Evolutionary conservation across 345 rosid species (phyloP).

Genomic region (thale cress (Arabidopsis thaliana)): TAIR10.1 NC_003071.7:13732001-13732500

Average conservation of each 20-base stretch:
- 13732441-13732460: constrained; percentile 43
- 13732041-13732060: not conserved
- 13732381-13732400: constrained; percentile 25
- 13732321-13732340: constrained; percentile 30
- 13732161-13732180: not conserved
- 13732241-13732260: constrained; percentile 55
- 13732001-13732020: not conserved
- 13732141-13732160: constrained; percentile 9
- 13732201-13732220: not conserved
- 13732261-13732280: constrained; percentile 35
- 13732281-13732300: constrained; percentile 57
- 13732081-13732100: constrained; percentile 9
- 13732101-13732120: constrained; percentile 14
- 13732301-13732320: constrained; percentile 58
- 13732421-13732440: constrained; percentile 31
- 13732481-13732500: constrained; percentile 64
- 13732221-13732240: constrained; percentile 30
- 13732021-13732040: constrained; percentile 4
- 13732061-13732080: not conserved
- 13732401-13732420: constrained; percentile 15
- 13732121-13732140: constrained; percentile 6
- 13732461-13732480: constrained; percentile 70
- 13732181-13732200: not conserved
- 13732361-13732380: constrained; percentile 34
- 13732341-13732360: constrained; percentile 17